A percentile compares a stretch with the other conserved stretches of the same genome.
phyloP scores from a whole-genome alignment of 164 flowering plant species.

The Vitis rotundifolia region DNA sequence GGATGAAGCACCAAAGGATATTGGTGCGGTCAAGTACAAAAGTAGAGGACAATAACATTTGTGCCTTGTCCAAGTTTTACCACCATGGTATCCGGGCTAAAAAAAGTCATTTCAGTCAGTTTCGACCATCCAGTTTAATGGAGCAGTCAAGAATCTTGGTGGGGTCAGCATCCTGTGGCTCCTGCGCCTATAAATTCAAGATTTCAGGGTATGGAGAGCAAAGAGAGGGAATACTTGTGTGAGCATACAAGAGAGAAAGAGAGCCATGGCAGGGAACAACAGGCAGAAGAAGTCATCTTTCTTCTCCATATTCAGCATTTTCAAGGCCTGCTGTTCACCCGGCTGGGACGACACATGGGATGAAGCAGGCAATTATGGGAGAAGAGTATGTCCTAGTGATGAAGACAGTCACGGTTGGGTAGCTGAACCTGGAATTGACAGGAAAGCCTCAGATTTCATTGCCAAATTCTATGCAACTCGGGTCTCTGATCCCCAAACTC shows the following conservation, averaged over 20 bases:
- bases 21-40: constrained; percentile 18
- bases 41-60: constrained; percentile 28
- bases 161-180: neutral
- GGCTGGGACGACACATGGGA: neutral
- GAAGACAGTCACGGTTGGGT: constrained; percentile 29
- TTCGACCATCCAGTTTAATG: constrained; percentile 12
- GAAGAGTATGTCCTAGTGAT: constrained; percentile 24
- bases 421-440: constrained; percentile 36
- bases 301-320: constrained; percentile 24
- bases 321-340: constrained; percentile 20
- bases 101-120: neutral
- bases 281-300: constrained; percentile 13
- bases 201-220: neutral
- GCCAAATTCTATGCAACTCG: constrained; percentile 31
- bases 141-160: neutral
- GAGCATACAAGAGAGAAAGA: neutral
- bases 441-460: constrained; percentile 34
- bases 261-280: constrained; percentile 5
- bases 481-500: constrained; percentile 24
- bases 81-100: neutral
- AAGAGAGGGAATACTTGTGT: neutral
- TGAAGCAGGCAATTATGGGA: neutral
- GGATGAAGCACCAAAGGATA: neutral
- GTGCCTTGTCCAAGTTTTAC: constrained; percentile 16
- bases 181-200: constrained; percentile 13